Evolutionary conservation across 2,329 filamentous ascomycete genomes (phyloP), one percentile per base, ranked within the genome.

Genomic region (Cadophora malorum): DNA sequence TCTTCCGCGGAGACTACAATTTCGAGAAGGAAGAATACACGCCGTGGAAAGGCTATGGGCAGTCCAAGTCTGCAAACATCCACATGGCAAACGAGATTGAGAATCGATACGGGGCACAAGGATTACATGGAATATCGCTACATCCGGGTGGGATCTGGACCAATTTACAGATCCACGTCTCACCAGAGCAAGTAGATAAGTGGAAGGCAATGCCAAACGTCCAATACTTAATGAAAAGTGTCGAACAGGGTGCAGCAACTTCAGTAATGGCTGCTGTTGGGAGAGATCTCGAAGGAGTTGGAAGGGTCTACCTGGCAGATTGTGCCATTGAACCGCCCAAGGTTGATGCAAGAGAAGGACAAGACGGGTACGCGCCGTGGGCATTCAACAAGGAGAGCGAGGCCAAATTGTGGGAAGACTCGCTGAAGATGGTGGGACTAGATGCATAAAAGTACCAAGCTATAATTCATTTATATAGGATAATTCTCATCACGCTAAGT

Each of bases 61-160:
- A 83, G 68, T 72, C 75, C 33, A 86, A 85, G 69, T 78, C 79
- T 0, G 81, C 83, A 4, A 83, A 82, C 66, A 80, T 85, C 38
- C 83, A 79, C 63, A 80, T 82, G 71, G 79, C 83, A 7, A 83
- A 81, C 67, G 78, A 83, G 66, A 79, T 85, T 23, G 83, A 84
- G 38, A 80, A 82, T 9, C 78, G 77, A 1, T 84, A 82, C 68
- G 81, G 79, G 1, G 38, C 71, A 0, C 67, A 75, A 14, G 79
- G 80, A 10, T 68, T 85, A 1, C 81, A 81, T 66, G 81, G 76
- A 0, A 72, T 78, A 2, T 79, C 77, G 50, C 66, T 86, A 2
- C 79, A 83, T 68, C 84, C 83, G 0, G 84, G 84, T 47, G 73
- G 71, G n/a, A 75, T 76, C 19, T 65, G 64, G 65, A 71, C 72